These are phyloP conservation scores for Roridomyces roridus DNA, from an alignment of 768 basidiomycete genomes.

Conservation along the genomic window DNA sequence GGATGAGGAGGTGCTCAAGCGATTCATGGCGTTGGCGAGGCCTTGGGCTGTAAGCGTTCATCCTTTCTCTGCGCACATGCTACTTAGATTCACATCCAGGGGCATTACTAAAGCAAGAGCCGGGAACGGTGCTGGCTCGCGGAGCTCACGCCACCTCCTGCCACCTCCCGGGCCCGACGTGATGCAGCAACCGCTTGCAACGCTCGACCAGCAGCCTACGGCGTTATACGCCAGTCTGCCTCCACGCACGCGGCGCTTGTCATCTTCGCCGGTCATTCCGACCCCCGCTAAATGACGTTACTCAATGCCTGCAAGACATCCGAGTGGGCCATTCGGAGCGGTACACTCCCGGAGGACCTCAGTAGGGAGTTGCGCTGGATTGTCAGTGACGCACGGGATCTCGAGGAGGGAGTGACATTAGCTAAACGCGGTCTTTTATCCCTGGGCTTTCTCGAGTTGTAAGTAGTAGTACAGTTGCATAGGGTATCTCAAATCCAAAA, in stretches of 20 bases:
- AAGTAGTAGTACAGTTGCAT: background rate
- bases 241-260: slow-evolving; percentile 79
- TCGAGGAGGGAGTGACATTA: slow-evolving; percentile 82
- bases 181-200: slow-evolving; percentile 44
- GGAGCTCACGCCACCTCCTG: slow-evolving; percentile 35
- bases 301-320: slow-evolving; percentile 79
- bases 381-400: slow-evolving; percentile 71
- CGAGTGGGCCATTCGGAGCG: slow-evolving; percentile 65
- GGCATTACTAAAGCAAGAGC: slow-evolving; percentile 61
- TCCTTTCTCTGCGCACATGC: background rate
- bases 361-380: slow-evolving; percentile 73
- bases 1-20: slow-evolving; percentile 78
- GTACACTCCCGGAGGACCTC: slow-evolving; percentile 63
- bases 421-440: slow-evolving; percentile 87
- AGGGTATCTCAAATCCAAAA: no score
- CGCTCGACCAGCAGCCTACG: slow-evolving; percentile 67
- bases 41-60: slow-evolving; percentile 82
- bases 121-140: slow-evolving; percentile 35
- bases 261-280: slow-evolving; percentile 88
- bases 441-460: slow-evolving; percentile 53
- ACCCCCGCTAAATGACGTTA: slow-evolving; percentile 81
- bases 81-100: slow-evolving; percentile 46
- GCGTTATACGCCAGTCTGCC: slow-evolving; percentile 75
- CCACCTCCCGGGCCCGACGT: slow-evolving; percentile 41
- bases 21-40: slow-evolving; percentile 83